These are phyloP conservation scores for Karstenula rhodostoma DNA, from an alignment of 2,329 filamentous ascomycete genomes.

Conservation along the genomic window DNA sequence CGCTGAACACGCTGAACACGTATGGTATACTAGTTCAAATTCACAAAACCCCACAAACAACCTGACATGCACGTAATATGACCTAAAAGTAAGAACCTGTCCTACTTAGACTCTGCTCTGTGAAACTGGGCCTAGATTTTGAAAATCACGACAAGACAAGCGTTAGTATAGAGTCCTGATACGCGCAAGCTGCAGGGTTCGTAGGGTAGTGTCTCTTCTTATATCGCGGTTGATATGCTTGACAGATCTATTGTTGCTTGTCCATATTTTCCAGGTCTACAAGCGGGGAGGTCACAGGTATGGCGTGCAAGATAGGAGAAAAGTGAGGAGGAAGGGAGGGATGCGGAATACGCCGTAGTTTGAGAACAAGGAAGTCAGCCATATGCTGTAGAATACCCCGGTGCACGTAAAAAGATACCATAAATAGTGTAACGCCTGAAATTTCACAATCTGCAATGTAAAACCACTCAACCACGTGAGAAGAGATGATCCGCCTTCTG, in stretches of 20 bases:
- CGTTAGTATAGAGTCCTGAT: constrained; percentile 14
- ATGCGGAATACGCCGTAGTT: constrained; percentile 55
- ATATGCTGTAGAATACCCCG: constrained; percentile 36
- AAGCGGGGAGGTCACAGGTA: constrained; percentile 45
- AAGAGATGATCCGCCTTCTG: no score
- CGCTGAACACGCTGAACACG: neutral
- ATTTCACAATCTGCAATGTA: no score
- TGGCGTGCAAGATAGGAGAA: constrained; percentile 44
- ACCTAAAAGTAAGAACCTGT: neutral
- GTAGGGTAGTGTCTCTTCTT: constrained; percentile 14
- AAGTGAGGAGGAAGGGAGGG: constrained; percentile 50
- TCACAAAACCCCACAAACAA: neutral
- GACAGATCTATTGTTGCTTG: constrained; percentile 29
- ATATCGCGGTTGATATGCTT: constrained; percentile 13
- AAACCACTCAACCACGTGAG: no score
- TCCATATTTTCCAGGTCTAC: constrained; percentile 49
- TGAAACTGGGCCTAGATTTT: neutral
- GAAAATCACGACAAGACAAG: neutral
- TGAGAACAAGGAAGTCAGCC: constrained; percentile 55
- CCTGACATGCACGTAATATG: neutral
- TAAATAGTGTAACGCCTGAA: no score
- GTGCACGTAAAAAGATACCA: neutral
- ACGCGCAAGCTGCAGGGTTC: constrained; percentile 16
- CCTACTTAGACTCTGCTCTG: neutral
- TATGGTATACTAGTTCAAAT: neutral